phyloP scores from a whole-genome alignment of 257 asterid species.

The Dorcoceras hygrometricum region DNA sequence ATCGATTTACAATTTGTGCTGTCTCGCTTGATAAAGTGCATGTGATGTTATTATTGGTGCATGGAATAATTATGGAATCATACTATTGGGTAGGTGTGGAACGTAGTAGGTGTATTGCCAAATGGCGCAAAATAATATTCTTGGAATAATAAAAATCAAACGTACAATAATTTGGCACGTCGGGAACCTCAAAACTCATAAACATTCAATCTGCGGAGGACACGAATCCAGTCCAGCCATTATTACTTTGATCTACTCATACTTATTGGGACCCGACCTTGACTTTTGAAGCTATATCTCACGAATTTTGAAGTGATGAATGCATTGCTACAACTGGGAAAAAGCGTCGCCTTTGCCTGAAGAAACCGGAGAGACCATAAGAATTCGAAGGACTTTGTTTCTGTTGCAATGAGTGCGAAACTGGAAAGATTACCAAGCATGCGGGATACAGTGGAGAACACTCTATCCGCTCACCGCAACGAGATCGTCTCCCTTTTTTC shows the following conservation, averaged over 20 bases:
- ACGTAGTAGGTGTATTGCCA: not conserved
- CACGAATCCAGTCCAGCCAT: constrained; percentile 15
- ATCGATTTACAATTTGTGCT: no score
- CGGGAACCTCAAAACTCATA: not conserved
- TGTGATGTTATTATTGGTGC: no score
- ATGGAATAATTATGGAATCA: no score
- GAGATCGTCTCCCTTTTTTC: constrained; percentile 89
- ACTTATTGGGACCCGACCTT: not conserved
- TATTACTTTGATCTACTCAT: not conserved
- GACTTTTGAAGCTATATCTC: no score
- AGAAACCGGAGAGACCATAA: not conserved
- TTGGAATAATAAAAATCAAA: not conserved
- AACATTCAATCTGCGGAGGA: constrained; percentile 4
- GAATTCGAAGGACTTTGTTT: not conserved
- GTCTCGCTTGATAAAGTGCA: no score
- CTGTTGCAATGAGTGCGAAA: constrained; percentile 37
- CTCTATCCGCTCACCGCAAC: constrained; percentile 87
- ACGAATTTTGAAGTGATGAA: not conserved
- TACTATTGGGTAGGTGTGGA: not conserved
- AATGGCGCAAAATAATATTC: constrained; percentile 13
- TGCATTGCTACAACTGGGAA: not conserved
- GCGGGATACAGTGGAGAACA: constrained; percentile 86
- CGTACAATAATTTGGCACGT: constrained; percentile 11
- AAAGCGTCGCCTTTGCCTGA: constrained; percentile 2
- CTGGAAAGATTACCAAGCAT: constrained; percentile 65